phyloP scores from a whole-genome alignment of 805 yeast genomes.

The Sugiyamaella boreocaroliniensis region DNA sequence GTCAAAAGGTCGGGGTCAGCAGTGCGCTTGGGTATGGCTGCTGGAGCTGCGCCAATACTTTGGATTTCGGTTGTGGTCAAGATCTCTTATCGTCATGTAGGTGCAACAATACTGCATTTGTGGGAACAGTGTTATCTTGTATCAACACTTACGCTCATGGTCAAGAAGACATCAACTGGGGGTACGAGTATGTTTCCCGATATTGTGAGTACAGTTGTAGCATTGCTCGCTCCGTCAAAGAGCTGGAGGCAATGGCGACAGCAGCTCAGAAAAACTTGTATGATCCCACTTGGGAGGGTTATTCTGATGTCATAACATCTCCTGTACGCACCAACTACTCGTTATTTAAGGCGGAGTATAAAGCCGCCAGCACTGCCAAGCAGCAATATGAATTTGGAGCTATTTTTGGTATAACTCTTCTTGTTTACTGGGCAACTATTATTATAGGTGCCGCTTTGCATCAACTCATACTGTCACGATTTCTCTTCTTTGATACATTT shows the following conservation, averaged over 20 bases:
- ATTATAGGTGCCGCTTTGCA: constrained; percentile 17
- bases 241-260: constrained; percentile 25
- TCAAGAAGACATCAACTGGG: constrained; percentile 21
- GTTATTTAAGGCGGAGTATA: constrained; percentile 14
- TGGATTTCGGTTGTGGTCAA: constrained; percentile 26
- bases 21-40: constrained; percentile 29
- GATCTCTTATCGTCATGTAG: constrained; percentile 20
- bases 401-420: constrained; percentile 24
- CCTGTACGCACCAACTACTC: constrained; percentile 6
- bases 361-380: constrained; percentile 23
- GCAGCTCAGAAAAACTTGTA: constrained; percentile 28
- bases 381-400: constrained; percentile 27
- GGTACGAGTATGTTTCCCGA: constrained; percentile 22
- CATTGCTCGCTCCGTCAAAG: constrained; percentile 17
- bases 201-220: constrained; percentile 29
- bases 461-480: background rate
- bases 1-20: constrained; percentile 29
- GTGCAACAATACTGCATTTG: constrained; percentile 24
- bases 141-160: constrained; percentile 20
- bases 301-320: background rate
- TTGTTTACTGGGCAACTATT: constrained; percentile 30
- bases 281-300: constrained; percentile 7
- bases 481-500: too few species aligned
- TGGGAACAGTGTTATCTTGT: constrained; percentile 29
- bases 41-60: constrained; percentile 28